These are phyloP conservation scores for Penicillium italicum DNA, from an alignment of 2,329 filamentous ascomycete species.

Conservation along the genomic window DNA sequence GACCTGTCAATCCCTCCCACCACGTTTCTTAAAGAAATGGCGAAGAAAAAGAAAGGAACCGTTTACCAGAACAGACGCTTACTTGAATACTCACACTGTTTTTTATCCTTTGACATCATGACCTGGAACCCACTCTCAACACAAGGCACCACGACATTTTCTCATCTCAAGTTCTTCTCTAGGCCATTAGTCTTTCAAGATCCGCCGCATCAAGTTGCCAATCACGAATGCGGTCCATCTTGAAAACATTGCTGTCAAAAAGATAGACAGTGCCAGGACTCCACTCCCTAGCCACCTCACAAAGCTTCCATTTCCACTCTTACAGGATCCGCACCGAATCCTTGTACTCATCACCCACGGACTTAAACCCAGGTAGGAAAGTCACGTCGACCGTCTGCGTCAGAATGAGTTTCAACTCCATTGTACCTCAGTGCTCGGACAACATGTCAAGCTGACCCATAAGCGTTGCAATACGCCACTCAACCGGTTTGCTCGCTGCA, in stretches of 20 bases:
- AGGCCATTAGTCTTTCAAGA: constrained; percentile 35
- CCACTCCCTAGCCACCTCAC: constrained; percentile 32
- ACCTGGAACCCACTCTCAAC: constrained; percentile 28
- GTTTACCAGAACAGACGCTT: constrained; percentile 44
- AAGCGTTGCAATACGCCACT: constrained; percentile 32
- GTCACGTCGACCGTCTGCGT: constrained; percentile 40
- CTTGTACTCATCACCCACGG: constrained; percentile 29
- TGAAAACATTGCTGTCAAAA: constrained; percentile 40
- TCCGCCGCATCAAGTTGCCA: constrained; percentile 37
- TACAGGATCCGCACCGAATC: constrained; percentile 32
- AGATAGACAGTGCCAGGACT: constrained; percentile 35
- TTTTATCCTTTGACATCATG: constrained; percentile 31
- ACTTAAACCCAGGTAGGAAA: constrained; percentile 38
- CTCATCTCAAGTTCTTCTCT: constrained; percentile 35
- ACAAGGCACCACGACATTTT: constrained; percentile 38
- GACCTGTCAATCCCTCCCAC: constrained; percentile 9
- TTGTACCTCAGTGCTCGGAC: constrained; percentile 26
- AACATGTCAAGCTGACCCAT: constrained; percentile 33
- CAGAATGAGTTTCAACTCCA: constrained; percentile 37
- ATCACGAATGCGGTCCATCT: constrained; percentile 39
- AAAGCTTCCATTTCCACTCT: constrained; percentile 36
- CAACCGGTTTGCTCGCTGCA: constrained; percentile 24
- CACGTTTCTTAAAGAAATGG: background rate
- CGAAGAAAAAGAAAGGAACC: background rate
- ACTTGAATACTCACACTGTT: constrained; percentile 34